A percentile compares a stretch with the other conserved stretches of the same genome.
phyloP scores from a whole-genome alignment of 768 basidiomycete genomes.

The Rhodosporidiobolus sp. region DNA sequence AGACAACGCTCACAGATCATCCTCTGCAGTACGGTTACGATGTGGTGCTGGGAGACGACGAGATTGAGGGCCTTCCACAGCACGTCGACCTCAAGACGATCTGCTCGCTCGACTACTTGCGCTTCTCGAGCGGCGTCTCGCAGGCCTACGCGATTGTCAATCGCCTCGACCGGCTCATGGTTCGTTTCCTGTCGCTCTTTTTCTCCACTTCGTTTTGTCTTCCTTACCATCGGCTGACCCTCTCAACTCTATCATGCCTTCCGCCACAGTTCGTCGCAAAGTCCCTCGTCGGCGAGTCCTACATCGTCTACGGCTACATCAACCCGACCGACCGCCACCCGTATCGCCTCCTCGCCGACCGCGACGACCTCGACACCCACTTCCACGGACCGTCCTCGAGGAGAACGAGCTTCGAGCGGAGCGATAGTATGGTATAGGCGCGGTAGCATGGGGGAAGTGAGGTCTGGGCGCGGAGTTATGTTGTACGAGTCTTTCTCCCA shows the following conservation, averaged over 20 bases:
- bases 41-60: slow-evolving; percentile 25
- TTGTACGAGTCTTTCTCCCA: background rate
- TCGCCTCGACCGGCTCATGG: slow-evolving; percentile 38
- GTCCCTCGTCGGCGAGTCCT: slow-evolving; percentile 38
- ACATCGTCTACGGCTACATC: slow-evolving; percentile 34
- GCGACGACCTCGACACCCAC: slow-evolving; percentile 62
- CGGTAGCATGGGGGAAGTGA: no score
- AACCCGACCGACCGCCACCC: background rate
- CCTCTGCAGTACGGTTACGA: slow-evolving; percentile 28
- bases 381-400: slow-evolving; percentile 25
- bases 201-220: no score
- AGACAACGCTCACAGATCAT: no score
- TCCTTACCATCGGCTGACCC: background rate
- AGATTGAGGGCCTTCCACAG: slow-evolving; percentile 31
- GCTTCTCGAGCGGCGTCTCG: slow-evolving; percentile 39
- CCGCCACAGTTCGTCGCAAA: slow-evolving; percentile 38
- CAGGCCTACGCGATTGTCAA: slow-evolving; percentile 40
- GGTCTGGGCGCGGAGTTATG: no score
- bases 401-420: slow-evolving; percentile 32
- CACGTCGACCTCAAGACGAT: slow-evolving; percentile 38
- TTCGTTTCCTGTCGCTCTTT: background rate
- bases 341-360: background rate
- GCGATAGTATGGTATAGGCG: background rate
- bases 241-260: background rate
- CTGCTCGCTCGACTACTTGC: slow-evolving; percentile 40